Percentiles rank a stretch among this genome's conserved stretches.
Evolutionary conservation across 306 rosid species (phyloP).

Genomic region (Parietaria judaica): DNA sequence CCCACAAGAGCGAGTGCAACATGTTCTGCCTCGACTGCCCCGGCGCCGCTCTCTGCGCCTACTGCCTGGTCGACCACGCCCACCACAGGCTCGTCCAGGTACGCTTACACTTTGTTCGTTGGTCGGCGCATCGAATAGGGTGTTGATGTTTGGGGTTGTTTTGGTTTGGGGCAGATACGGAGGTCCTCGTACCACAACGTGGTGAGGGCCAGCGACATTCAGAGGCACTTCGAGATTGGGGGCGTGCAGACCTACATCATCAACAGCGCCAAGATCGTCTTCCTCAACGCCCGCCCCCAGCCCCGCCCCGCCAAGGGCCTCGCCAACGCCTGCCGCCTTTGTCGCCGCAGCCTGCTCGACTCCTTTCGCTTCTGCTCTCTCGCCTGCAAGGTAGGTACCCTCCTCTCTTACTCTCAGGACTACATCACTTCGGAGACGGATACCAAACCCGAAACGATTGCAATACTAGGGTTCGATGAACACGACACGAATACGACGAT

Average conservation of each 20-base stretch:
- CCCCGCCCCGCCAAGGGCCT: conserved; percentile 45
- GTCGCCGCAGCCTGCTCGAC: conserved; percentile 36
- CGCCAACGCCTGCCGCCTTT: conserved; percentile 41
- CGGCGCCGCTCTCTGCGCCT: conserved; percentile 27
- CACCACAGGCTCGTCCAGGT: conserved; percentile 39
- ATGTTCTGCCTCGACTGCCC: conserved; percentile 43
- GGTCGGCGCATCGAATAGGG: not conserved
- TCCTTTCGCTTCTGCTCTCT: conserved; percentile 45
- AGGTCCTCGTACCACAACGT: conserved; percentile 47
- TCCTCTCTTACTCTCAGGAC: too few species aligned
- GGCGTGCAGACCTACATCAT: conserved; percentile 41
- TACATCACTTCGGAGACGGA: too few species aligned
- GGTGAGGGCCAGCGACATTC: conserved; percentile 46
- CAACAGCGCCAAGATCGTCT: conserved; percentile 42
- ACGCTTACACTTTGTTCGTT: too few species aligned
- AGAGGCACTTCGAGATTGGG: conserved; percentile 34
- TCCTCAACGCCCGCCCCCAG: conserved; percentile 45
- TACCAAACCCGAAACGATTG: too few species aligned
- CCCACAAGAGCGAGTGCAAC: conserved; percentile 39
- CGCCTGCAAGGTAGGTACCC: conserved; percentile 39
- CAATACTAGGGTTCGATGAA: too few species aligned
- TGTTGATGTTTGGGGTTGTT: not conserved
- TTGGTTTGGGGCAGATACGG: conserved; percentile 27
- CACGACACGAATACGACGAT: too few species aligned
- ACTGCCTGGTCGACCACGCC: conserved; percentile 33